Evolutionary conservation across 2,329 filamentous ascomycete species (phyloP), one percentile per base, ranked within the genome.

Genomic region (Aureobasidium sp.): DNA sequence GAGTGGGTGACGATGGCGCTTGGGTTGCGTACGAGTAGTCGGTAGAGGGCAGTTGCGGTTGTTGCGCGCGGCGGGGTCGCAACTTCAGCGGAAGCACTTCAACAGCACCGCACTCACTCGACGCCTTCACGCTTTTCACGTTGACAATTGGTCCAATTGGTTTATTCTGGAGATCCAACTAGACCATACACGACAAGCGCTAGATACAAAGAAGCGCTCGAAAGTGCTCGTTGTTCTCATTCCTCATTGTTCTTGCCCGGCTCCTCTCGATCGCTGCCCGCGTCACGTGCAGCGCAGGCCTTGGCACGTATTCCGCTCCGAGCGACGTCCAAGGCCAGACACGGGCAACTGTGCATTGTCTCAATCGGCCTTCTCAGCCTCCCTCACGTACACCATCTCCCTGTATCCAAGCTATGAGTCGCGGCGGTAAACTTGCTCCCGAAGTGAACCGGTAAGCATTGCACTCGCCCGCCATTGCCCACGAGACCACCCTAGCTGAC

Each of bases 391-490:
- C 45, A 44, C 39, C 62, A 64, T 34, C 59, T 59, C 62, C 62
- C 62, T 61, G 37, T 63, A 68, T 65, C 68, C 70, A 85, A 91
- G 88, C 86, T 87, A 96, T 96, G 91, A 95, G 88, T 91, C 89
- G 90, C 81, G 87, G 86, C 82, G 88, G 87, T 81, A 97, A 97
- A 86, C 89, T 97, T 84, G 92, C 92, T 81, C 92, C 94, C 80
- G 94, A 99, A 89, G 92, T 97, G 82, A 97, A 97, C 84, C 89
- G 91, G 91, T 95, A 81, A 74, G 88, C 81, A 64, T 62, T 16
- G 21, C n/a, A 16, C 29, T 13, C 45, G 14, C 21, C 36, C 5
- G 44, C 36, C 57, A 45, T 29, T 36, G 44, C 34, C 44, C 45
- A 42, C 36, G 29, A 59, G 25, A n/a, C 25, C 37, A 27, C 36